These are phyloP conservation scores for Epichloe uncinata DNA, from an alignment of 2,329 filamentous ascomycete species.

Conservation along the genomic window DNA sequence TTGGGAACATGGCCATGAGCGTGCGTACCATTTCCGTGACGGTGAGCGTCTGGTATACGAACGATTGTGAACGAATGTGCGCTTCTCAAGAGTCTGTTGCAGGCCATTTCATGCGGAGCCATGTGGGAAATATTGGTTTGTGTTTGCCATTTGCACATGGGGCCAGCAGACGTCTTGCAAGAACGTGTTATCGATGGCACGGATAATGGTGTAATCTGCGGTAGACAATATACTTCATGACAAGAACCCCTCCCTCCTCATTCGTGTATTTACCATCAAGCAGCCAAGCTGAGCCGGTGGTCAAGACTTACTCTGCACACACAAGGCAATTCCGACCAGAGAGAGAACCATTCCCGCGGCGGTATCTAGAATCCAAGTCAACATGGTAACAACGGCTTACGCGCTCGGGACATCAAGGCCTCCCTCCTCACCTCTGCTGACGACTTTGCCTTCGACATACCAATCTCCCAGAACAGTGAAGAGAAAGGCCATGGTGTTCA, in stretches of 20 bases:
- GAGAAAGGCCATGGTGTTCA: conserved; percentile 88
- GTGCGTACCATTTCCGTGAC: too few species aligned
- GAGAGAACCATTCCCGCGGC: conserved; percentile 73
- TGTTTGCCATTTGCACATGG: not conserved
- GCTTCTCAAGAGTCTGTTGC: not conserved
- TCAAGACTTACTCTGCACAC: conserved; percentile 54
- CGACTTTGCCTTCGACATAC: conserved; percentile 87
- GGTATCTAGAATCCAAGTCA: conserved; percentile 44
- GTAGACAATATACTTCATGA: not conserved
- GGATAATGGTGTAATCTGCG: not conserved
- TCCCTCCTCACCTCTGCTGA: conserved; percentile 51
- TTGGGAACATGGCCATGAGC: too few species aligned
- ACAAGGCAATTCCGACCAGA: conserved; percentile 66
- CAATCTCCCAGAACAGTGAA: conserved; percentile 93
- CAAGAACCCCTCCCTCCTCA: not conserved
- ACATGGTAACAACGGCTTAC: not conserved
- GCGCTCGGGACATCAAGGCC: not conserved
- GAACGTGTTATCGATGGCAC: not conserved
- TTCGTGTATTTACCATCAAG: not conserved
- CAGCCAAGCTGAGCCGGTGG: conserved; percentile 2
- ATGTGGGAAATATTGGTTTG: not conserved
- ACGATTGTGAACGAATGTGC: too few species aligned
- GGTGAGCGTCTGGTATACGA: too few species aligned
- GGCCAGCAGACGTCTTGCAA: not conserved
- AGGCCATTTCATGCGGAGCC: not conserved